Percentiles rank a stretch among this genome's conserved stretches.
Conservation (phyloP, 805 yeast species). For the Zygosaccharomyces rouxii region DNA sequence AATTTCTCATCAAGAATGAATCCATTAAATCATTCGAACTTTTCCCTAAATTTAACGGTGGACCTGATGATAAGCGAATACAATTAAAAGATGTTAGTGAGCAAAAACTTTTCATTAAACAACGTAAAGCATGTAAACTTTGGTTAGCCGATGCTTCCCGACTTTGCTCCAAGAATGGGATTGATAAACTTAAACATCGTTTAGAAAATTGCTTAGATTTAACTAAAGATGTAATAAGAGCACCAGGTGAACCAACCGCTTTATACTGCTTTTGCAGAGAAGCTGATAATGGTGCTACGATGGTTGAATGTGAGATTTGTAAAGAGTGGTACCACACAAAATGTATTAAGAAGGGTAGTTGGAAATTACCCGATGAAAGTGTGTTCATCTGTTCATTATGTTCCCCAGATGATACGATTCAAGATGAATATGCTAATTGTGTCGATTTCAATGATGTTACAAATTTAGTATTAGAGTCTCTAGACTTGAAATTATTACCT, state of each 20-base stretch:
- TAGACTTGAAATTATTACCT: constrained; percentile 22
- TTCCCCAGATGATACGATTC: constrained; percentile 11
- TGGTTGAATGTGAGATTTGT: constrained; percentile 69
- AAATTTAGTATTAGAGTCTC: constrained; percentile 16
- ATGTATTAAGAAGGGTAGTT: constrained; percentile 46
- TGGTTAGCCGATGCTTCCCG: constrained; percentile 13
- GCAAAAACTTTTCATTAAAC: constrained; percentile 14
- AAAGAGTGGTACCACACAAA: constrained; percentile 66
- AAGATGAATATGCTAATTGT: constrained; percentile 19
- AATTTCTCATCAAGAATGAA: constrained; percentile 7
- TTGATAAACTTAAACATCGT: constrained; percentile 2
- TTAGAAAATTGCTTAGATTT: constrained; percentile 23
- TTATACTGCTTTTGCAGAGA: constrained; percentile 61
- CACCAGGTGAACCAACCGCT: constrained; percentile 9
- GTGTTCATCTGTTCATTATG: constrained; percentile 54
- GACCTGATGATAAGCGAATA: constrained; percentile 33
- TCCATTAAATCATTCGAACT: constrained; percentile 8
- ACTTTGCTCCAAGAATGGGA: constrained; percentile 7
- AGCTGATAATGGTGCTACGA: constrained; percentile 49
- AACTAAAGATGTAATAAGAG: constrained; percentile 20
- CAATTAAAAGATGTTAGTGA: constrained; percentile 28
- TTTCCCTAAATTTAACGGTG: constrained; percentile 29
- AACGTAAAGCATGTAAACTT: constrained; percentile 12
- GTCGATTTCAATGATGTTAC: constrained; percentile 12
- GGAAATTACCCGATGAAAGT: constrained; percentile 32